Evolutionary conservation across 768 basidiomycete species (phyloP).

Genomic region (Leccinum arenicola): DNA sequence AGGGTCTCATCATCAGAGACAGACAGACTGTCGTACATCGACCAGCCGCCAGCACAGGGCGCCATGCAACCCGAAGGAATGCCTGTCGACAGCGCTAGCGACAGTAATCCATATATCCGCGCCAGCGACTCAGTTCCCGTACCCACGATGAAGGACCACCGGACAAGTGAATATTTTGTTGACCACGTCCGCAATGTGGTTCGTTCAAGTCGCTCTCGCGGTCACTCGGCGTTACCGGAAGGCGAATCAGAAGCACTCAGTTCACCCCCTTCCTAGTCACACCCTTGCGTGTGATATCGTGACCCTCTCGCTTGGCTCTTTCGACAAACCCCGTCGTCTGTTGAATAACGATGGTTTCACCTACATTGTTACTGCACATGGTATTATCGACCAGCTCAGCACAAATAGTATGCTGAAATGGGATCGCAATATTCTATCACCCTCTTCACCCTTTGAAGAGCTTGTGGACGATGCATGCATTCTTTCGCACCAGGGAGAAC

Average conservation of each 20-base stretch:
- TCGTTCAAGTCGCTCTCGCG: background rate
- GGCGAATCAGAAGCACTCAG: background rate
- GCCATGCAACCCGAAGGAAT: background rate
- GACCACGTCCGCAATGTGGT: background rate
- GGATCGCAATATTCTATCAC: constrained; percentile 18
- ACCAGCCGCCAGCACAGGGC: background rate
- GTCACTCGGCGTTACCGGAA: background rate
- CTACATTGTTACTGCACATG: constrained; percentile 39
- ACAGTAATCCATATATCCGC: background rate
- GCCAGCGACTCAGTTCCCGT: background rate
- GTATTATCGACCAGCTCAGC: constrained; percentile 32
- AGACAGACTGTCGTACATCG: background rate
- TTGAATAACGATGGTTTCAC: constrained; percentile 21
- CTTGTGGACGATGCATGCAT: constrained; percentile 44
- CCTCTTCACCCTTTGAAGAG: constrained; percentile 25
- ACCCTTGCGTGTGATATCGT: constrained; percentile 1
- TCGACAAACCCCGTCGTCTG: constrained; percentile 42
- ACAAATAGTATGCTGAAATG: constrained; percentile 20
- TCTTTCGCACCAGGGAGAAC: constrained; percentile 23
- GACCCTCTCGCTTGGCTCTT: constrained; percentile 22
- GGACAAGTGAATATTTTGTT: background rate
- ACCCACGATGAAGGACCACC: background rate
- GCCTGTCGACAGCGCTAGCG: background rate
- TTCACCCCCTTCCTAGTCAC: background rate
- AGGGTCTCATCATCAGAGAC: background rate